Evolutionary conservation across 495 filamentous ascomycete genomes (phyloP).

Genomic region (Aspergillus sclerotioniger): DNA sequence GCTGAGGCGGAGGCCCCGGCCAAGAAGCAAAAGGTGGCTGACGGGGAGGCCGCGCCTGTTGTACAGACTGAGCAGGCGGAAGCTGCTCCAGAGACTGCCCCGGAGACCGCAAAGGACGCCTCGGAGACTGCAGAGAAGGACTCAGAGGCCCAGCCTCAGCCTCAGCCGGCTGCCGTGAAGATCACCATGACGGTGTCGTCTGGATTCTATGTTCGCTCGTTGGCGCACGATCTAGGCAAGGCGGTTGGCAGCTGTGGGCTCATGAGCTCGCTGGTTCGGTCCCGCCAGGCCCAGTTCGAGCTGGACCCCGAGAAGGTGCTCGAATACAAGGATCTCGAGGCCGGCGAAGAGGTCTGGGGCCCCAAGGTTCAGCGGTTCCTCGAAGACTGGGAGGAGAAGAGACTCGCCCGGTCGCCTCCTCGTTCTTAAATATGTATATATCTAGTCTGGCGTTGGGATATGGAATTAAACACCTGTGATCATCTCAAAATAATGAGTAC

Average conservation of each 20-base stretch:
- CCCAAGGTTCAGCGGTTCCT: conserved; percentile 68
- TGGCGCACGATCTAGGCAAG: conserved; percentile 87
- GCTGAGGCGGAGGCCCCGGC: conserved; percentile 9
- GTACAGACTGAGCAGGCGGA: background rate
- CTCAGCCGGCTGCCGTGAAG: conserved; percentile 65
- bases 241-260: conserved; percentile 76
- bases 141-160: conserved; percentile 23
- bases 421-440: too few species aligned
- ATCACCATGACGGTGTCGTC: conserved; percentile 91
- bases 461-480: too few species aligned
- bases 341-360: conserved; percentile 80
- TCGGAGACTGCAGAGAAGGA: conserved; percentile 26
- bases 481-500: too few species aligned
- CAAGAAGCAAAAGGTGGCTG: conserved; percentile 2
- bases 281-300: conserved; percentile 75
- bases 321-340: conserved; percentile 75
- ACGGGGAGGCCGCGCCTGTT: background rate
- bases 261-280: conserved; percentile 83
- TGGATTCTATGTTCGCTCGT: conserved; percentile 93
- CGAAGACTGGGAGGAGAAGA: conserved; percentile 55
- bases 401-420: conserved; percentile 19
- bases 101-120: conserved; percentile 11
- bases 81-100: background rate
- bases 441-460: too few species aligned
- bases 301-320: conserved; percentile 65